Percentiles rank a stretch among this genome's conserved stretches.
phyloP scores from a whole-genome alignment of 1,284 basidiomycete genomes.

The Sutorius eximius region DNA sequence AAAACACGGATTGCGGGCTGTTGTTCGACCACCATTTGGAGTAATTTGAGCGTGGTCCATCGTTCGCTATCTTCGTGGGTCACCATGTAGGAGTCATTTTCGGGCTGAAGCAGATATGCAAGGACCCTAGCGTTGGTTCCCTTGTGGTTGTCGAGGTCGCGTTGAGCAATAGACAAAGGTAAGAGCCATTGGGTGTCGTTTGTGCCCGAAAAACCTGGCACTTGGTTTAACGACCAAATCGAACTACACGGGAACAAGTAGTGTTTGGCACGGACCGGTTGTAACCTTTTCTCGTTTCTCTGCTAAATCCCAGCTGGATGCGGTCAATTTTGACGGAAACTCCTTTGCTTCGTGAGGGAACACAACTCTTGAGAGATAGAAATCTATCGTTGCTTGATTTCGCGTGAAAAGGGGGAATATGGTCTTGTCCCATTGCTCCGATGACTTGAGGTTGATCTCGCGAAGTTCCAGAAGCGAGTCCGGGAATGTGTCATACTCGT shows the following conservation, averaged over 20 bases:
- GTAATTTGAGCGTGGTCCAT: conserved; percentile 31
- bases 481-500: neutral
- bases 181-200: conserved; percentile 4
- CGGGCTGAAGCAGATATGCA: conserved; percentile 40
- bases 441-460: conserved; percentile 43
- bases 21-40: conserved; percentile 35
- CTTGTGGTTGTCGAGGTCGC: neutral
- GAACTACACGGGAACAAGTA: too few species aligned
- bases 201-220: conserved; percentile 10
- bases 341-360: conserved; percentile 37
- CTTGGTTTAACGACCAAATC: neutral
- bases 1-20: conserved; percentile 41
- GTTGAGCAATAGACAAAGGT: conserved; percentile 1
- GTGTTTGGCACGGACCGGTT: conserved; percentile 1
- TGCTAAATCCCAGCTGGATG: conserved; percentile 53
- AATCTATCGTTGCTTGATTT: conserved; percentile 45
- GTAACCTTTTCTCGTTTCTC: conserved; percentile 17
- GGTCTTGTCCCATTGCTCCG: conserved; percentile 31
- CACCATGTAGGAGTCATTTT: conserved; percentile 41
- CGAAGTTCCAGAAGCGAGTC: neutral
- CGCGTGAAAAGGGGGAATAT: conserved; percentile 35
- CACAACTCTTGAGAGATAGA: conserved; percentile 40
- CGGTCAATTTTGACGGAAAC: conserved; percentile 42
- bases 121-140: conserved; percentile 39
- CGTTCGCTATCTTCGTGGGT: conserved; percentile 18